These are phyloP conservation scores for Alternaria sp. DNA, from an alignment of 2,329 filamentous ascomycete species.

Conservation along the genomic window DNA sequence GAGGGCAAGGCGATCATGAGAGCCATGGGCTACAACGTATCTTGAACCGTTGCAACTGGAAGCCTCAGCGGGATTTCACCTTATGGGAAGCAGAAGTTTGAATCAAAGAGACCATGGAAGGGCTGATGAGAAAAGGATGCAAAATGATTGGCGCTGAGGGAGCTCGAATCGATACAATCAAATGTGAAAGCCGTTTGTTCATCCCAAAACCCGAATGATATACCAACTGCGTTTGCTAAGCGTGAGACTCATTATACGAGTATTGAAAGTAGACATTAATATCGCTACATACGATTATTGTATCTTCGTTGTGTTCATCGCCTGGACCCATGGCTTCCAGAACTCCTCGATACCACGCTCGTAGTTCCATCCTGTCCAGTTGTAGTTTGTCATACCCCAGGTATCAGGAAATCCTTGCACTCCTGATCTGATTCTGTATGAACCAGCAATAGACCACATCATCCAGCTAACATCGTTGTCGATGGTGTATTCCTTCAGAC, in stretches of 20 bases:
- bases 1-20: constrained; percentile 32
- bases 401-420: constrained; percentile 58
- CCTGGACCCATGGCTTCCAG: constrained; percentile 61
- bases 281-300: neutral
- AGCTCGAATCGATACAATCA: neutral
- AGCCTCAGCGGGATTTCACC: neutral
- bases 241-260: neutral
- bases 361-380: constrained; percentile 60
- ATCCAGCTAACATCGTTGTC: constrained; percentile 59
- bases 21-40: constrained; percentile 29
- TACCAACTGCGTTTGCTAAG: neutral
- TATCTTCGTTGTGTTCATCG: constrained; percentile 47
- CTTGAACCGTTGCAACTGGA: neutral
- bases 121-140: neutral
- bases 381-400: constrained; percentile 59
- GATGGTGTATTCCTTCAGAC: constrained; percentile 56
- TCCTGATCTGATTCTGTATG: constrained; percentile 57
- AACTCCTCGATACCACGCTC: constrained; percentile 57
- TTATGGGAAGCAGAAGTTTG: neutral
- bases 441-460: constrained; percentile 60
- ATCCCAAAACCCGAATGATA: neutral
- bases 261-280: neutral
- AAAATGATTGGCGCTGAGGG: neutral
- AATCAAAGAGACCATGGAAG: neutral
- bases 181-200: neutral